Percentiles rank a stretch among this genome's conserved stretches.
phyloP scores from a whole-genome alignment of 1,139 yeast species.

The Hyphopichia burtonii region DNA sequence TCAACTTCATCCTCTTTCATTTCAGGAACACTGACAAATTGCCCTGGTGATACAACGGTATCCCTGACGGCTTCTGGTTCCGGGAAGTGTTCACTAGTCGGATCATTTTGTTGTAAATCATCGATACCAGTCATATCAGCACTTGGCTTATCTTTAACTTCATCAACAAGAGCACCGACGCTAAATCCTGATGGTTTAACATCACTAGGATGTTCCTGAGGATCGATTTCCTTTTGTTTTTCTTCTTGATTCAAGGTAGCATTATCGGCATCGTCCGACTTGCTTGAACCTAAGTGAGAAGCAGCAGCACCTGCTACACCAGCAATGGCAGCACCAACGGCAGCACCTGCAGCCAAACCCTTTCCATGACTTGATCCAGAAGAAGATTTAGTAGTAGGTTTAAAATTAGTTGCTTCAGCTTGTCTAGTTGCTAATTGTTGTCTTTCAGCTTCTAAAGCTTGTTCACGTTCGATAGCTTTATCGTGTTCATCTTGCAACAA shows the following conservation, averaged over 20 bases:
- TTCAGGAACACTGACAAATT: conserved; percentile 5
- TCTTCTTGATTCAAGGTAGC: neutral
- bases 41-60: neutral
- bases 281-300: conserved; percentile 6
- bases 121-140: conserved; percentile 31
- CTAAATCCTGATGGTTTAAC: neutral
- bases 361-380: conserved; percentile 9
- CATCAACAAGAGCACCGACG: conserved; percentile 21
- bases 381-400: conserved; percentile 14
- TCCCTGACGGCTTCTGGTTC: neutral
- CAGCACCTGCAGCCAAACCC: conserved; percentile 26
- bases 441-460: conserved; percentile 26
- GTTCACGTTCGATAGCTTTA: conserved; percentile 19
- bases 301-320: conserved; percentile 18
- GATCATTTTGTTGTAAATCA: conserved; percentile 14
- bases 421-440: conserved; percentile 26
- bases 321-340: conserved; percentile 25
- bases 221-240: neutral
- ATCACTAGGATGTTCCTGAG: conserved; percentile 2
- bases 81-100: neutral
- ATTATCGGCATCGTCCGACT: conserved; percentile 3
- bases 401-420: conserved; percentile 19
- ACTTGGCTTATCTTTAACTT: conserved; percentile 22
- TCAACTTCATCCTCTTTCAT: conserved; percentile 8
- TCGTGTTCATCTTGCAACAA: conserved; percentile 25